Base-by-base conservation (phyloP, 352 stramenopile species). In the Globisporangium solare region DNA sequence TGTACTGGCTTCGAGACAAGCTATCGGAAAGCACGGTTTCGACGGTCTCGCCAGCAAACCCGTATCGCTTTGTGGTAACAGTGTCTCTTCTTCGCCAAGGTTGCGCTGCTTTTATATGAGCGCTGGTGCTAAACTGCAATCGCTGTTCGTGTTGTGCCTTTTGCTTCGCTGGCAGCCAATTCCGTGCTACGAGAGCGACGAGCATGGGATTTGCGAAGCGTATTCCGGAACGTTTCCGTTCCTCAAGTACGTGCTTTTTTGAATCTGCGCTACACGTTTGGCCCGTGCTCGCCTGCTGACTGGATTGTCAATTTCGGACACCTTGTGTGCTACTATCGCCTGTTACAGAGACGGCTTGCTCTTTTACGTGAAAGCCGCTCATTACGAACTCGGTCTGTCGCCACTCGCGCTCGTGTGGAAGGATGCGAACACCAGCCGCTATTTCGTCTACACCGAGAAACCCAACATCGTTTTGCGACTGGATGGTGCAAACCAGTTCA, bases 1-100 rank as follows among this genome's bases (percentile, higher is more conserved):
- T 92, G 5, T 97, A 94, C 66, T 97, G 89, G 89, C 71, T 97
- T 55, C 84, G 83, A 4, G 88, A 95, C 64, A 97, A 97, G 69
- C 74, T 97, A 7, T 72, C 72, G 2, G 90, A 97, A 69, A 78
- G 74, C 43, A 68, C 64, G 6, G 66, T 79, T 1, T 67, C 61
- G 17, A 76, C 56, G 2, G 54, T 76, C 13, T 70, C 83, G 10
- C 58, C 77, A 0, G 74, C 79, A 2, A 95, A 95, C 53, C 83
- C 82, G 1, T 92, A 75, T 53, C 81, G 70, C 15, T 93, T 95
- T 53, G 39, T 91, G 60, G 86, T 95, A 35, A 35, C 27, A 3
- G 40, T 54, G 17, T 27, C 53, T 18, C n/a, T 40, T 49, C n/a
- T n/a, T 40, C 3, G 14, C 2, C 7, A 45, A 17, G 12, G 1